Percentiles rank a stretch among this genome's conserved stretches.
These are phyloP conservation scores for Rhodotorula mucilaginosa DNA, from an alignment of 1,284 basidiomycete genomes.

Conservation along the genomic window DNA sequence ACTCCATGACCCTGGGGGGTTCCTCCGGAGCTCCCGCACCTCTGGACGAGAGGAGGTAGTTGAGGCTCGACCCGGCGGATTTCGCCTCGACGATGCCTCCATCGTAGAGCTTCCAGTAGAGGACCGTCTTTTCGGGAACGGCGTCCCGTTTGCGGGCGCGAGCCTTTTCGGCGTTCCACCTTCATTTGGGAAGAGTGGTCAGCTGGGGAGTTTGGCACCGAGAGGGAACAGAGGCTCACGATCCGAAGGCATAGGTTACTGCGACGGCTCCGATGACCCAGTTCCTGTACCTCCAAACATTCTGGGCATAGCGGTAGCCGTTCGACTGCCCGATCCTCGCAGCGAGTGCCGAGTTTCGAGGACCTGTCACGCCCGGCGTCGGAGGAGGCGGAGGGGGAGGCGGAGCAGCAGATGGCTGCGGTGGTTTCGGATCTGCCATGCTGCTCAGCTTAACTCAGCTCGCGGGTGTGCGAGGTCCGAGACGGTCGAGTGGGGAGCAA, in stretches of 20 bases:
- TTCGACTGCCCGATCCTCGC: background rate
- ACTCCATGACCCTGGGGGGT: slow-evolving; percentile 46
- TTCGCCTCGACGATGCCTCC: slow-evolving; percentile 45
- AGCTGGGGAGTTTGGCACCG: background rate
- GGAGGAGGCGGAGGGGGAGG: background rate
- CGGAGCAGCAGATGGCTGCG: background rate
- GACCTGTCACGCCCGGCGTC: slow-evolving; percentile 7
- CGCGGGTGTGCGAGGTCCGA: background rate
- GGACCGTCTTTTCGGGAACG: slow-evolving; percentile 39
- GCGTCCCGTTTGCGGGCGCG: slow-evolving; percentile 36
- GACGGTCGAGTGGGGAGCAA: background rate
- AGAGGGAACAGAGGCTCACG: slow-evolving; percentile 12
- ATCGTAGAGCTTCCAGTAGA: slow-evolving; percentile 45
- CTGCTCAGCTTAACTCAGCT: background rate
- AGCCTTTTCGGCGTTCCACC: slow-evolving; percentile 29
- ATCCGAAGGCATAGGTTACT: slow-evolving; percentile 8
- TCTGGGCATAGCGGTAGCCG: background rate
- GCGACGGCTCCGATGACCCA: slow-evolving; percentile 21
- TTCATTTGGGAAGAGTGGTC: background rate
- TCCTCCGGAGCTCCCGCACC: slow-evolving; percentile 40
- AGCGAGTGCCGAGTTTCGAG: background rate
- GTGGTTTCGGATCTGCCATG: background rate
- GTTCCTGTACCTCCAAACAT: slow-evolving; percentile 23
- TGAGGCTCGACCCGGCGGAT: slow-evolving; percentile 36
- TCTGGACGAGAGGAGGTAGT: slow-evolving; percentile 38